Conservation (phyloP, 202 grass and related monocot genomes). For the Schoenoplectus tabernaemontani region DNA sequence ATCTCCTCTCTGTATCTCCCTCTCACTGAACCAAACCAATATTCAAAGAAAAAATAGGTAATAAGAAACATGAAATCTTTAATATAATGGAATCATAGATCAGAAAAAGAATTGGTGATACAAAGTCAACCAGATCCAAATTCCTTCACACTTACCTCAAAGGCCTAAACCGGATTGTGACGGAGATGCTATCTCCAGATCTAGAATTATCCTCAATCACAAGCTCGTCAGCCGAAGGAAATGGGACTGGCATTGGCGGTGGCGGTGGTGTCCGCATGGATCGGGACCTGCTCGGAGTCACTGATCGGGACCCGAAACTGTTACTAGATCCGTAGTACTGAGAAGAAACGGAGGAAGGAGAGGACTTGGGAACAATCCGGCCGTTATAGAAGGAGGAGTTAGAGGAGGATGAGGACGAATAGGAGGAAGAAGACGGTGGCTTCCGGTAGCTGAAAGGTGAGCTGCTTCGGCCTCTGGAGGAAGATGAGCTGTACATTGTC, state of each 20-base stretch:
- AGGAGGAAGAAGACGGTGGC: conserved; percentile 41
- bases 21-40: conserved; percentile 52
- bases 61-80: neutral
- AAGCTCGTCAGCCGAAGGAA: conserved; percentile 65
- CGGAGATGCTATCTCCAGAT: conserved; percentile 90
- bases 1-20: conserved; percentile 87
- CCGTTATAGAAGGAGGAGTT: conserved; percentile 50
- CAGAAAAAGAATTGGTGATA: neutral
- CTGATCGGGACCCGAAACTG: conserved; percentile 41
- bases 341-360: conserved; percentile 76
- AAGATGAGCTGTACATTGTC: conserved; percentile 34
- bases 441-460: conserved; percentile 70
- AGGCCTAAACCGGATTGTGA: conserved; percentile 93
- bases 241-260: conserved; percentile 27
- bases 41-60: conserved; percentile 21
- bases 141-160: conserved; percentile 53
- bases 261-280: conserved; percentile 1
- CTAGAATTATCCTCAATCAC: conserved; percentile 73
- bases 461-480: conserved; percentile 70
- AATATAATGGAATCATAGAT: neutral
- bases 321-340: conserved; percentile 45
- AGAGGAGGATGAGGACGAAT: conserved; percentile 53
- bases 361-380: conserved; percentile 68
- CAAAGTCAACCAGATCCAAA: conserved; percentile 42
- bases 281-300: conserved; percentile 42